Conservation (phyloP, 129 eudicot species). For the Flaveria bidentis region DNA sequence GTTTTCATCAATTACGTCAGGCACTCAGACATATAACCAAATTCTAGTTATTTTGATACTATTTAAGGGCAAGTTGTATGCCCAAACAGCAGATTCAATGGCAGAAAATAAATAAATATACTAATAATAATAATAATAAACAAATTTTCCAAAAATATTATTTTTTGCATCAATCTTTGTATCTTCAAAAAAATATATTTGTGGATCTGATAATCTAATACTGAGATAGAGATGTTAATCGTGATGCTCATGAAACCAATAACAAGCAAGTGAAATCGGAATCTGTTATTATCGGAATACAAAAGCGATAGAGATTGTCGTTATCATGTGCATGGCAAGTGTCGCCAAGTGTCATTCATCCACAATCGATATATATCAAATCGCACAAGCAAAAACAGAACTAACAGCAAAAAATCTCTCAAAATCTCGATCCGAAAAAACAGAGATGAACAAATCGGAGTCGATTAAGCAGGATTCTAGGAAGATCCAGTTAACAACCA, state of each 20-base stretch:
- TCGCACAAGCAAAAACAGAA: neutral
- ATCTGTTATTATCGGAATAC: conserved; percentile 23
- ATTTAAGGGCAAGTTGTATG: neutral
- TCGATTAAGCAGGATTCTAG: conserved; percentile 36
- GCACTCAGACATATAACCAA: neutral
- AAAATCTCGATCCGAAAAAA: conserved; percentile 34
- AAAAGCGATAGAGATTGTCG: conserved; percentile 24
- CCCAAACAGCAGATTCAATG: conserved; percentile 24
- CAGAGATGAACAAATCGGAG: conserved; percentile 25
- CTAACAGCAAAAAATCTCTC: neutral
- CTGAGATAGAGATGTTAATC: conserved; percentile 4
- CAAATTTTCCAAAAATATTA: neutral
- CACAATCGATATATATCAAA: conserved; percentile 13
- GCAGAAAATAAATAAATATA: neutral
- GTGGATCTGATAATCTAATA: conserved; percentile 32
- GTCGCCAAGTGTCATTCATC: conserved; percentile 41
- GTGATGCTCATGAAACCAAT: conserved; percentile 30
- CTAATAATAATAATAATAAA: neutral
- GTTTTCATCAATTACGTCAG: neutral
- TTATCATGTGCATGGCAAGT: conserved; percentile 38
- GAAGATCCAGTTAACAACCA: conserved; percentile 17
- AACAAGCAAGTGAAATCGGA: conserved; percentile 14
- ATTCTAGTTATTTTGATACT: neutral
- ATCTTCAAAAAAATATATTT: neutral
- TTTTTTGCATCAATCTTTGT: neutral